Base-by-base conservation (phyloP, 179 eudicot genomes). In the Monotropa hypopitys region DNA sequence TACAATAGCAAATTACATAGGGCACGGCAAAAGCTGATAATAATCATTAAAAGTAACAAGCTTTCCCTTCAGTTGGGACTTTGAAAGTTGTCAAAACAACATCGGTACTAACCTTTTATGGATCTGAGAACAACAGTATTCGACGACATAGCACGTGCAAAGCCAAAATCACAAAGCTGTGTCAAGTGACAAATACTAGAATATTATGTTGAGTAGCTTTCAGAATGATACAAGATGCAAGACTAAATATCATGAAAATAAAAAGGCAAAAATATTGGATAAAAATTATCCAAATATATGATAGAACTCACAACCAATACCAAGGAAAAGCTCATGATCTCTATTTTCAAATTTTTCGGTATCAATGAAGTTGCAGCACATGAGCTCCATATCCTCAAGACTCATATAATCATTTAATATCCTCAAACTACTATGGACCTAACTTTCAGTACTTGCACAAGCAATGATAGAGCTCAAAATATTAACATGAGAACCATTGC, bases 131-230 rank as follows among this genome's bases (percentile, higher is more conserved):
- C 98, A 59, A 96, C 97, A 40, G 99, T 96, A 84, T 96, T 96
- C 79, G 91, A 86, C 46, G 99, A 96, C 99, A 96, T 96, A 38
- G 99, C 99, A 66, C 99, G 96, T 23, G 98, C 99, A 84, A 96
- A 96, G 15, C 99, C 99, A 78, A 96, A 96, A 83, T 96, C 99
- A 88, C 99, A 96, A 78, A 96, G 99, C 99, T 96, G 91, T 75
- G 70, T 56, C 65, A 77, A 59, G 56, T n/a, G 56, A 8, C 7
- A 69, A 73, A 15, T 65, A 20, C n/a, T 28, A 71, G 33, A 28
- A 5, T 13, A 72, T 71, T 62, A 61, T 62, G 57, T 40, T 69
- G 35, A 42, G 42, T 38, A 35, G 7, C 71, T 33, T 30, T 49
- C 26, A 75, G 23, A 70, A 57, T 72, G 46, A 72, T 40, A 33